These are phyloP conservation scores for Coniferiporia sulphurascens DNA, from an alignment of 1,284 basidiomycete genomes.

Conservation along the genomic window DNA sequence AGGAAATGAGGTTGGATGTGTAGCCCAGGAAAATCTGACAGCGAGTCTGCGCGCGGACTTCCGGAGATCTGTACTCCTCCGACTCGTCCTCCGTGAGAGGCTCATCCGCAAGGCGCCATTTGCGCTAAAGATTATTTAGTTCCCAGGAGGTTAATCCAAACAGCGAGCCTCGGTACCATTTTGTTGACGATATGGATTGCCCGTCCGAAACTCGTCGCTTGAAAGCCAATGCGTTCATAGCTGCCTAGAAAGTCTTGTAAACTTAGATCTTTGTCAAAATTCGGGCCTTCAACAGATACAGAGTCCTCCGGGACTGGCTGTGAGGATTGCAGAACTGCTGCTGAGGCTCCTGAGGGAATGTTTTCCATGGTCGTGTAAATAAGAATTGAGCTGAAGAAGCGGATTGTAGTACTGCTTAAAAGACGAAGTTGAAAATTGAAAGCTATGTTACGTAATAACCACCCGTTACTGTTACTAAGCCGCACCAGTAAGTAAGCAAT, in stretches of 20 bases:
- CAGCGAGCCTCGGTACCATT: constrained; percentile 53
- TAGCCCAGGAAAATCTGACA: constrained; percentile 96
- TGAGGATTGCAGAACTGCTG: constrained; percentile 75
- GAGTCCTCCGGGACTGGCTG: constrained; percentile 72
- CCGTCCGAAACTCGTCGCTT: constrained; percentile 85
- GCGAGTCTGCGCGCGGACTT: constrained; percentile 60
- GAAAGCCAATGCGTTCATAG: constrained; percentile 93
- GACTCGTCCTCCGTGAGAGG: constrained; percentile 62
- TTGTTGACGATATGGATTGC: constrained; percentile 89
- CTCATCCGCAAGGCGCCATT: constrained; percentile 82
- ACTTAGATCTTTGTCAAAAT: constrained; percentile 72
- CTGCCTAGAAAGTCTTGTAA: constrained; percentile 70
- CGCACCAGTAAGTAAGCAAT: too few relatives aligned
- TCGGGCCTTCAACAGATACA: constrained; percentile 80
- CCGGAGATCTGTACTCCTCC: constrained; percentile 54
- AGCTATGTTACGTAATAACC: too few relatives aligned
- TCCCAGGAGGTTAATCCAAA: constrained; percentile 3
- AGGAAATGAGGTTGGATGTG: constrained; percentile 98
- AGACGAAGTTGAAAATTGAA: background rate
- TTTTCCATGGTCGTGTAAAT: constrained; percentile 4
- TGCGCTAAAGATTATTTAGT: constrained; percentile 43
- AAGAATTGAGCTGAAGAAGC: background rate
- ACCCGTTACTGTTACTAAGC: too few relatives aligned
- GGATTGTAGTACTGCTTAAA: background rate
- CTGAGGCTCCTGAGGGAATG: constrained; percentile 56